These are phyloP conservation scores for Volvariella surrecta DNA, from an alignment of 1,284 basidiomycete species.

Conservation along the genomic window DNA sequence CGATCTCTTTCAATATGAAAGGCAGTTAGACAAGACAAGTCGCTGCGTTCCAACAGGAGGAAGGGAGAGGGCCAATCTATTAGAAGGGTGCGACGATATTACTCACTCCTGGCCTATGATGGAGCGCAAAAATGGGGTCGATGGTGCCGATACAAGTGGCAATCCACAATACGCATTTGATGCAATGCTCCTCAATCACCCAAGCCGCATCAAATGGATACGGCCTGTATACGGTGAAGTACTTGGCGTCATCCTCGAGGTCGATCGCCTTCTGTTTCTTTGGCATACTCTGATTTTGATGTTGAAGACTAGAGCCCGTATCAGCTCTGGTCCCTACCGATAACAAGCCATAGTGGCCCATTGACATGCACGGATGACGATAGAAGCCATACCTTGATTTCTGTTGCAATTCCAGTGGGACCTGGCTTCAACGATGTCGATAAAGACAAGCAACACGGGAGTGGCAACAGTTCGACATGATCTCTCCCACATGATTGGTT, in stretches of 20 bases:
- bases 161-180: background rate
- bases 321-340: no score
- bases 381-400: no score
- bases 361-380: no score
- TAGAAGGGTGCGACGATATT: background rate
- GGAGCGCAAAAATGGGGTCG: background rate
- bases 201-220: background rate
- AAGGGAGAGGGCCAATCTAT: background rate
- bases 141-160: slow-evolving; percentile 1
- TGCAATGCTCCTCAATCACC: background rate
- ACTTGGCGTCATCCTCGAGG: background rate
- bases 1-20: background rate
- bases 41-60: no score
- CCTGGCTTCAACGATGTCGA: no score
- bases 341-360: no score
- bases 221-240: slow-evolving; percentile 1
- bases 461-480: no score
- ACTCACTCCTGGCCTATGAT: background rate
- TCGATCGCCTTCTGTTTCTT: background rate
- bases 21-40: no score
- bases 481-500: no score
- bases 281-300: background rate
- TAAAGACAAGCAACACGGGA: no score
- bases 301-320: background rate
- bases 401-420: no score